Base-by-base conservation (phyloP, 257 asterid species). In the Avicennia marina region DNA sequence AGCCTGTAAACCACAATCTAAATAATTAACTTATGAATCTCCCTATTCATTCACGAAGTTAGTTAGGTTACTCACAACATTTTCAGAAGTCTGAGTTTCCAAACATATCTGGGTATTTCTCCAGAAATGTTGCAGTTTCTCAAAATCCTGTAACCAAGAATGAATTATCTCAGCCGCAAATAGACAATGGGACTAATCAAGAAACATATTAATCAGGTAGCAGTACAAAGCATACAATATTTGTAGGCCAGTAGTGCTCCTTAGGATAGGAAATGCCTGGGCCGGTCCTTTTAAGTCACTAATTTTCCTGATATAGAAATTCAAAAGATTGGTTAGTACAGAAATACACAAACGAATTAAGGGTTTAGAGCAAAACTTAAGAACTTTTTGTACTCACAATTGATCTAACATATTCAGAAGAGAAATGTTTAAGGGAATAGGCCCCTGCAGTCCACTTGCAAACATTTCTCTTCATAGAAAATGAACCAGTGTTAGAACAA, bases 361-460 rank as follows among this genome's bases (percentile, higher is more conserved):
- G 11, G 41, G 51, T 32, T 11, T 2, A 44, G 15, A n/a, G 33
- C 27, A 16, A 47, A 59, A 48, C 33, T 24, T 45, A 45, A 5
- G 40, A 50, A 58, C 56, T 19, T 32, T 38, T 58, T 68, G 46
- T 39, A 83, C 96, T 90, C 79, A 90, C 98, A 90, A 72, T 62
- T 68, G 69, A 21, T 27, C 53, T 67, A 90, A 73, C 72, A 64
- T 65, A 71, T 75, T 64, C 62, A 87, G 79, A 64, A 75, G 83
- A 49, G 96, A 87, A 67, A 90, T 81, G 73, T 63, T 72, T 33
- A 66, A 44, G 48, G 95, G 96, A 73, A 90, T 78, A 25, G 98
- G 95, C 31, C 96, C 96, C 62, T 71, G 75, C 62, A 90, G 69
- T 74, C 98, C 98, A 44, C 88, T 81, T n/a, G 95, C 91, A 25